Conservation (phyloP, 2,329 filamentous ascomycete species). For the Diplocarpon rosae region DNA sequence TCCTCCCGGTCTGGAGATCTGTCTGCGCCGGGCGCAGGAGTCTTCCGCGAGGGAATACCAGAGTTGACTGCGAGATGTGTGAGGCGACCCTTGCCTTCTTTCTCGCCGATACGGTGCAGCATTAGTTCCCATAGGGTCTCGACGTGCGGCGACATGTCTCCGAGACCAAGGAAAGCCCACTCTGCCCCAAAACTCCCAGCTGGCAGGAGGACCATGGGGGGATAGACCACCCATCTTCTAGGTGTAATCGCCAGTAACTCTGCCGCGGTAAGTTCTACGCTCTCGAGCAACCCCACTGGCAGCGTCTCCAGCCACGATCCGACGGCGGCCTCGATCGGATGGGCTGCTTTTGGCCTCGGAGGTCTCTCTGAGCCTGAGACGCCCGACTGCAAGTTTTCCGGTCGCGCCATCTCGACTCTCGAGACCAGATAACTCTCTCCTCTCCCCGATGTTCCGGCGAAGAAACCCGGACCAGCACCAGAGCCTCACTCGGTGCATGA, state of each 20-base stretch:
- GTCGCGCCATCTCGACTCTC: background rate
- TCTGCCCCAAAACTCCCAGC: slow-evolving; percentile 43
- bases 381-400: background rate
- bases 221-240: slow-evolving; percentile 49
- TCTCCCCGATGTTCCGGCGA: no score
- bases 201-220: slow-evolving; percentile 49
- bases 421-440: no score
- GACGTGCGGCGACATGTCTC: background rate
- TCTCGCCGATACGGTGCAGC: slow-evolving; percentile 35
- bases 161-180: slow-evolving; percentile 16
- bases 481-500: no score
- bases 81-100: slow-evolving; percentile 31
- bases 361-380: slow-evolving; percentile 3
- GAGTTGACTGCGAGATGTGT: slow-evolving; percentile 52
- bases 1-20: background rate
- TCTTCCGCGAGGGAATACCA: slow-evolving; percentile 41
- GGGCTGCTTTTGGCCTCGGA: slow-evolving; percentile 27
- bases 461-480: no score
- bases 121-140: slow-evolving; percentile 37
- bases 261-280: slow-evolving; percentile 11
- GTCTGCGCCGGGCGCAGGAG: slow-evolving; percentile 4
- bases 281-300: slow-evolving; percentile 11
- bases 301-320: slow-evolving; percentile 28
- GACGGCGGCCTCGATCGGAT: slow-evolving; percentile 30
- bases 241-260: slow-evolving; percentile 28